Evolutionary conservation across 768 basidiomycete genomes (phyloP).

Genomic region (Boletus sp.): DNA sequence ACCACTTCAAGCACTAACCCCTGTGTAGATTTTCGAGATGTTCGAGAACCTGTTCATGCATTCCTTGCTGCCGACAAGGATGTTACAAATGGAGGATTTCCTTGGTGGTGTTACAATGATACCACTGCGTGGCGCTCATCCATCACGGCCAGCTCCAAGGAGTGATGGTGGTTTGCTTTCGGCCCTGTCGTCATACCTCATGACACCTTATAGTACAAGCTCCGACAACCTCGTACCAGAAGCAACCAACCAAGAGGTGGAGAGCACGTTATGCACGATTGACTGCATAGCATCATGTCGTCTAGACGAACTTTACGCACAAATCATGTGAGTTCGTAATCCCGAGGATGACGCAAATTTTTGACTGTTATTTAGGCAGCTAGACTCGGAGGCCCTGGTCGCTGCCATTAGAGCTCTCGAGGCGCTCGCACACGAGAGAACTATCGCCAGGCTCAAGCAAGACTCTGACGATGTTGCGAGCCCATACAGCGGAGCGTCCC

Average conservation of each 20-base stretch:
- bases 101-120: constrained; percentile 93
- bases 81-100: constrained; percentile 99
- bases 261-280: constrained; percentile 91
- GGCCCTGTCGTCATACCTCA: constrained; percentile 90
- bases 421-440: constrained; percentile 86
- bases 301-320: constrained; percentile 89
- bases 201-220: constrained; percentile 86
- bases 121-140: constrained; percentile 76
- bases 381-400: constrained; percentile 75
- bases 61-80: constrained; percentile 82
- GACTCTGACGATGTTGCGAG: constrained; percentile 58
- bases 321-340: constrained; percentile 74
- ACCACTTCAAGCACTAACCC: neutral
- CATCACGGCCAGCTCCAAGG: constrained; percentile 58
- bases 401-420: constrained; percentile 86
- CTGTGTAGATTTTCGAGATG: constrained; percentile 89
- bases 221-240: constrained; percentile 78
- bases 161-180: constrained; percentile 92
- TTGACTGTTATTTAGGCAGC: constrained; percentile 50
- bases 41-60: constrained; percentile 95
- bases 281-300: constrained; percentile 94
- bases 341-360: neutral
- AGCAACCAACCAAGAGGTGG: constrained; percentile 88
- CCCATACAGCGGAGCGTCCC: constrained; percentile 31
- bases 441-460: constrained; percentile 73